A percentile compares a stretch with the other conserved stretches of the same genome.
phyloP scores from a whole-genome alignment of 2,329 filamentous ascomycete genomes.

The Ceratocystis alfenasii region DNA sequence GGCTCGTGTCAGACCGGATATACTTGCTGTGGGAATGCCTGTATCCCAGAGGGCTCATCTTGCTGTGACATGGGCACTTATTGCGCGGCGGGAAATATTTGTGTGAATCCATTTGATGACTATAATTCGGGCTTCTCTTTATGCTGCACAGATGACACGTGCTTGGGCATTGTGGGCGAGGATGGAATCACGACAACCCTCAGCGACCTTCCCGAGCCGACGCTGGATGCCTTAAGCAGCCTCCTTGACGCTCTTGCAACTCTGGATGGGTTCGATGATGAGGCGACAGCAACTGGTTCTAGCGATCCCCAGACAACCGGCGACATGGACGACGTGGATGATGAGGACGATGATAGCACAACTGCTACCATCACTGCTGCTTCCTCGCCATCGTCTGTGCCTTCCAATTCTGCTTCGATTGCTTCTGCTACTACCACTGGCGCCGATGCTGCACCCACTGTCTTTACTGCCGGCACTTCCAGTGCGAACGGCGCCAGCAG shows the following conservation, averaged over 20 bases:
- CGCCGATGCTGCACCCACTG: neutral
- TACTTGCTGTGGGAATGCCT: conserved; percentile 5
- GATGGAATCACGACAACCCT: conserved; percentile 3
- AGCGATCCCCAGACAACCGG: neutral
- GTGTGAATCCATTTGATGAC: neutral
- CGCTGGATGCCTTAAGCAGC: neutral
- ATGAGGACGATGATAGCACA: neutral
- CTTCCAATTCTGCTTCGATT: neutral
- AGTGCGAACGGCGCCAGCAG: neutral
- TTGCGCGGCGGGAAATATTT: conserved; percentile 1
- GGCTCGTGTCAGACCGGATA: neutral
- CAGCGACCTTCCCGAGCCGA: neutral
- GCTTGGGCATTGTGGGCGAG: conserved; percentile 2
- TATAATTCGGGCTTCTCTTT: neutral
- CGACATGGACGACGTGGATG: neutral
- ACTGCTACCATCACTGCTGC: neutral
- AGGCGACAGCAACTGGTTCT: neutral
- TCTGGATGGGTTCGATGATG: neutral
- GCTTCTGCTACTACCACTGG: neutral
- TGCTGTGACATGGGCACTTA: conserved; percentile 3
- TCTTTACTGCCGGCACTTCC: neutral
- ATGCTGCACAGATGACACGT: conserved; percentile 12
- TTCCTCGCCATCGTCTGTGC: neutral
- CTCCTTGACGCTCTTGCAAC: neutral
- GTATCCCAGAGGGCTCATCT: neutral